Conservation (phyloP, 192 early-diverging fungal species). For the Podochytrium sp. region DNA sequence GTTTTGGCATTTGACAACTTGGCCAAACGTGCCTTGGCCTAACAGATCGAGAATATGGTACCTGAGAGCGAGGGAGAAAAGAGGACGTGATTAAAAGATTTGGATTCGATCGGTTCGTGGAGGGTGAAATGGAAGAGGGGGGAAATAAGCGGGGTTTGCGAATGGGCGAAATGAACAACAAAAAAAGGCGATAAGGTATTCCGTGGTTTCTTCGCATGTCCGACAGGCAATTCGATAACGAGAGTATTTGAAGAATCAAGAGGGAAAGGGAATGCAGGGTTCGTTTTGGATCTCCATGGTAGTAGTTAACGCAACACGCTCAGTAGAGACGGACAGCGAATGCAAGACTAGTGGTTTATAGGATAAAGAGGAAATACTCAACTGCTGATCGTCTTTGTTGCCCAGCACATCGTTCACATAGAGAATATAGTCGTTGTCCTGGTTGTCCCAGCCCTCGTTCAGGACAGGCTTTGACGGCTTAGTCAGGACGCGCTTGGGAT, state of each 20-base stretch:
- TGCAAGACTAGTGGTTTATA: too few species aligned
- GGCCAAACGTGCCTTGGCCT: constrained; percentile 97
- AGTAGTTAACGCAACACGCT: too few species aligned
- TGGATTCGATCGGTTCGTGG: too few species aligned
- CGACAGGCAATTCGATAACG: too few species aligned
- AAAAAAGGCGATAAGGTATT: too few species aligned
- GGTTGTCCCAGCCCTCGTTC: constrained; percentile 95
- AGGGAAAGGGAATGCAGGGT: too few species aligned
- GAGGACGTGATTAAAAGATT: not conserved
- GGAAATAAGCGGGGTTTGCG: too few species aligned
- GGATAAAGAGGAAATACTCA: constrained; percentile 15
- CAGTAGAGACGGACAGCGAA: too few species aligned
- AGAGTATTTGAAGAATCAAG: too few species aligned
- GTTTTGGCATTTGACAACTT: constrained; percentile 96
- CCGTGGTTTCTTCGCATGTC: too few species aligned
- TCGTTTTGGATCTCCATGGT: too few species aligned
- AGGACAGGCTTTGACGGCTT: constrained; percentile 88
- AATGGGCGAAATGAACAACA: too few species aligned
- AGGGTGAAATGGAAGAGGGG: not conserved
- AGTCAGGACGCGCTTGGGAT: constrained; percentile 90
- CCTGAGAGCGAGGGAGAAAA: constrained; percentile 49
- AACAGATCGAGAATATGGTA: constrained; percentile 92
- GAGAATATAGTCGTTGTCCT: constrained; percentile 94
- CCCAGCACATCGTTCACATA: constrained; percentile 97
- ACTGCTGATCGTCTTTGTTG: constrained; percentile 85